Conservation (phyloP, 1,284 basidiomycete genomes). For the Ganoderma lingzhi region DNA sequence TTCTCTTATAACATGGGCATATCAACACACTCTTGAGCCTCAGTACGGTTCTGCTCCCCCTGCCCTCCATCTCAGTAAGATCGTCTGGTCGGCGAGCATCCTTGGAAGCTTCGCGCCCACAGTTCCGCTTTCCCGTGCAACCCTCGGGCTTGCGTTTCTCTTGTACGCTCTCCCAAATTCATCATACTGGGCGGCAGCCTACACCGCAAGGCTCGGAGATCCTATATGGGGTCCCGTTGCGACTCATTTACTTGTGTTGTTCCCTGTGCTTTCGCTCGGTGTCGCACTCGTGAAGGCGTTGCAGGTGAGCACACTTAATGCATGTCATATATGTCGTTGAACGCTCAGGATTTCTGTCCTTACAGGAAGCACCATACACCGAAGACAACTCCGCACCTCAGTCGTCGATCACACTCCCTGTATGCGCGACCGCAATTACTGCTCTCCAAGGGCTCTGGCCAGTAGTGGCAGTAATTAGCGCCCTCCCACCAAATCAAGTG, state of each 20-base stretch:
- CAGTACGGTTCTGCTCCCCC: slow-evolving; percentile 65
- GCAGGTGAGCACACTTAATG: slow-evolving; percentile 46
- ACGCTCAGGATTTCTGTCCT: background rate
- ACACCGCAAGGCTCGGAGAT: slow-evolving; percentile 59
- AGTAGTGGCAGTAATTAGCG: slow-evolving; percentile 29
- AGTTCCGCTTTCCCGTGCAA: slow-evolving; percentile 39
- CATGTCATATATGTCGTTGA: no score
- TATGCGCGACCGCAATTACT: slow-evolving; percentile 41
- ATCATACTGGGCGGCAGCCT: slow-evolving; percentile 68
- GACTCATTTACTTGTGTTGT: slow-evolving; percentile 63
- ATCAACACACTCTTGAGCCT: slow-evolving; percentile 62
- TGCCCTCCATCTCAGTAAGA: slow-evolving; percentile 52
- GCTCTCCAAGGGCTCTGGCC: slow-evolving; percentile 42
- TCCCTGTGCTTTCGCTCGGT: slow-evolving; percentile 60
- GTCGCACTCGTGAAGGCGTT: slow-evolving; percentile 51
- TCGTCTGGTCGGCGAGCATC: slow-evolving; percentile 49
- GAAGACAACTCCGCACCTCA: slow-evolving; percentile 31
- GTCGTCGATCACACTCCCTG: slow-evolving; percentile 40
- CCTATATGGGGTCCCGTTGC: slow-evolving; percentile 65
- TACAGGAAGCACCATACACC: slow-evolving; percentile 28
- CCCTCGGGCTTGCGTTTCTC: slow-evolving; percentile 52
- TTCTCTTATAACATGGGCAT: slow-evolving; percentile 61
- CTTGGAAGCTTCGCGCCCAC: slow-evolving; percentile 48
- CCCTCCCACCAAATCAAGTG: slow-evolving; percentile 27
- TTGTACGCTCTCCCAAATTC: slow-evolving; percentile 65